Percentiles rank a stretch among this genome's conserved stretches.
Evolutionary conservation across 768 basidiomycete genomes (phyloP).

Genomic region (Tylopilus felleus): DNA sequence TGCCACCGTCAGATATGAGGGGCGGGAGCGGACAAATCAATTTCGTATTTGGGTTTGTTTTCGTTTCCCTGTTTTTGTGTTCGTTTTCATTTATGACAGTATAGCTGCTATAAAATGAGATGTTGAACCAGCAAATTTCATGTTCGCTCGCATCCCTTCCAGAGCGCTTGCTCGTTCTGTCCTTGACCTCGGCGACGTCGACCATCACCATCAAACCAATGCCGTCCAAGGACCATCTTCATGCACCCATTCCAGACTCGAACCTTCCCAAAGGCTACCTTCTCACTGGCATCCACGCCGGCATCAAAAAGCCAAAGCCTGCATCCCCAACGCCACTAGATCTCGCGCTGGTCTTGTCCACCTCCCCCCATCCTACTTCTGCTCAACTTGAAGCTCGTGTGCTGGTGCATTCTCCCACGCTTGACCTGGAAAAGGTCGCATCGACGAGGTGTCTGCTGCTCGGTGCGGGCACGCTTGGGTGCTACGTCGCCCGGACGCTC

Average conservation of each 20-base stretch:
- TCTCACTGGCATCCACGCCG: conserved; percentile 73
- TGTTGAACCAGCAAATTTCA: neutral
- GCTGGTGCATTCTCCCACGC: conserved; percentile 92
- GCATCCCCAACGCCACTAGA: conserved; percentile 56
- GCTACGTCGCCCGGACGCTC: conserved; percentile 88
- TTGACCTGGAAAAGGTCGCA: conserved; percentile 87
- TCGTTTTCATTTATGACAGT: too few relatives aligned
- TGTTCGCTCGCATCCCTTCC: conserved; percentile 14
- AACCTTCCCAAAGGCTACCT: conserved; percentile 75
- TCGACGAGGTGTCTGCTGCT: conserved; percentile 78
- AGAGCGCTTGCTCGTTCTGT: conserved; percentile 38
- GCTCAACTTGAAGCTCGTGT: conserved; percentile 95
- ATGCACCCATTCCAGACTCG: conserved; percentile 50
- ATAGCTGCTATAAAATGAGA: too few relatives aligned
- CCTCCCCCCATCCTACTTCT: conserved; percentile 64
- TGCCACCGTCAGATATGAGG: too few relatives aligned
- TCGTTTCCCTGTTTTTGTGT: too few relatives aligned
- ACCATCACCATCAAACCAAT: conserved; percentile 48
- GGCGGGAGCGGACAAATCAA: too few relatives aligned
- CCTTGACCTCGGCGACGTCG: too few relatives aligned
- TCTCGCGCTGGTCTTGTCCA: conserved; percentile 82
- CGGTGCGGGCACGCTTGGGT: conserved; percentile 95
- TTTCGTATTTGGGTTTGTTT: too few relatives aligned
- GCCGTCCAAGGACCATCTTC: conserved; percentile 63
- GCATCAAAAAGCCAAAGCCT: conserved; percentile 71